Conservation (phyloP, 108 stramenopile genomes). For the Cyclotella kingstonii region DNA sequence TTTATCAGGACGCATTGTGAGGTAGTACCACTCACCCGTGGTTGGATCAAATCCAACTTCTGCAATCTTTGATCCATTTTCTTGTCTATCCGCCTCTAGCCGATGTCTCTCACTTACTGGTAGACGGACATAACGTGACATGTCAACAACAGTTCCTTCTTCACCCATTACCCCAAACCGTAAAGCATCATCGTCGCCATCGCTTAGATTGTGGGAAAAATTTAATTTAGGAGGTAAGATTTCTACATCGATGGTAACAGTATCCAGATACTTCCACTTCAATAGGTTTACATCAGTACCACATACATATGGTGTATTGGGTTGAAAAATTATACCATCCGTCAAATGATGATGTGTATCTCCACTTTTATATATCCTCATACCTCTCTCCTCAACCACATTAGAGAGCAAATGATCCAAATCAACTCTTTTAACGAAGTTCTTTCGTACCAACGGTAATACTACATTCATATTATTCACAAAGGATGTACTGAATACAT, state of each 20-base stretch:
- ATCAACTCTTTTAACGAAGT: conserved; percentile 78
- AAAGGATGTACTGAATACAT: conserved; percentile 63
- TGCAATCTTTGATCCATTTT: conserved; percentile 67
- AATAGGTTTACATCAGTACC: conserved; percentile 86
- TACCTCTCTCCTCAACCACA: conserved; percentile 78
- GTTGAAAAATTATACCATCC: conserved; percentile 89
- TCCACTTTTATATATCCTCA: conserved; percentile 69
- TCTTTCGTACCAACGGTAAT: conserved; percentile 86
- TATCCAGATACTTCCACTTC: conserved; percentile 97
- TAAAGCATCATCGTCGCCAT: conserved; percentile 47
- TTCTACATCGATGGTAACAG: conserved; percentile 93
- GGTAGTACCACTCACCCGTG: conserved; percentile 91
- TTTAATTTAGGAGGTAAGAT: conserved; percentile 52
- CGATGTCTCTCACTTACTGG: conserved; percentile 74
- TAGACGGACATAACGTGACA: conserved; percentile 76
- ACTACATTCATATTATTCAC: conserved; percentile 59
- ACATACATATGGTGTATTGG: conserved; percentile 87
- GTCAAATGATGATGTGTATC: conserved; percentile 88
- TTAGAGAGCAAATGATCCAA: conserved; percentile 64
- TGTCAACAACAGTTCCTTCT: conserved; percentile 74
- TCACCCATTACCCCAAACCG: conserved; percentile 73
- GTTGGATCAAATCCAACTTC: conserved; percentile 88
- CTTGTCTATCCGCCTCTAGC: conserved; percentile 78
- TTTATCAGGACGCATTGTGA: conserved; percentile 88
- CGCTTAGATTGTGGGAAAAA: conserved; percentile 27